These are phyloP conservation scores for Pseudogymnoascus sp. DNA, from an alignment of 2,329 filamentous ascomycete species.

Conservation along the genomic window DNA sequence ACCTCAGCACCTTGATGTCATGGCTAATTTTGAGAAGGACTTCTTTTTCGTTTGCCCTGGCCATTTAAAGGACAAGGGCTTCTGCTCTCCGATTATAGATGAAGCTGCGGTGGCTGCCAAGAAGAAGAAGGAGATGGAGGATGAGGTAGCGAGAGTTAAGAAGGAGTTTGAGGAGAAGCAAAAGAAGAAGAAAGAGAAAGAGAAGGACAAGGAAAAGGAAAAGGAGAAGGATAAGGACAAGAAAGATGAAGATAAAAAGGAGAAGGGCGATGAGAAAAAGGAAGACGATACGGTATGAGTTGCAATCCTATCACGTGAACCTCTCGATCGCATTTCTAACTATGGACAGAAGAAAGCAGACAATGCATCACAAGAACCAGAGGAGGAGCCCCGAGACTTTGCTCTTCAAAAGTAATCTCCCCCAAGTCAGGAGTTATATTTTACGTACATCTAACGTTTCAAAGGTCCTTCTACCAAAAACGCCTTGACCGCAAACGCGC, in stretches of 20 bases:
- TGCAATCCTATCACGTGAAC: constrained; percentile 26
- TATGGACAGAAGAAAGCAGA: constrained; percentile 22
- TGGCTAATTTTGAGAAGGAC: constrained; percentile 43
- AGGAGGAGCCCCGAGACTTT: constrained; percentile 73
- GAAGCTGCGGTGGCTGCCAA: constrained; percentile 53
- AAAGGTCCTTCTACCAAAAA: constrained; percentile 77
- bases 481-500: constrained; percentile 71
- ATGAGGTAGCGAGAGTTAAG: constrained; percentile 56
- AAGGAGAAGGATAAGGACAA: constrained; percentile 42
- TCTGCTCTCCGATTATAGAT: constrained; percentile 69
- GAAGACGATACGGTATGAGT: constrained; percentile 32
- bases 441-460: constrained; percentile 11
- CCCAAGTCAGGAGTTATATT: background rate
- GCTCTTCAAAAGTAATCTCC: constrained; percentile 65
- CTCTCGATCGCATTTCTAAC: background rate
- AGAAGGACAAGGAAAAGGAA: constrained; percentile 56
- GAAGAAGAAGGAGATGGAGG: constrained; percentile 55
- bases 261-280: constrained; percentile 36
- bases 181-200: constrained; percentile 58
- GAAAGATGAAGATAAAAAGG: constrained; percentile 36
- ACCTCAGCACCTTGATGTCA: background rate
- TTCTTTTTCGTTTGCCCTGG: constrained; percentile 85
- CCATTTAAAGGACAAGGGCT: constrained; percentile 76
- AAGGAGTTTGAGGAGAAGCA: constrained; percentile 73
- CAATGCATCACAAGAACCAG: constrained; percentile 24